These are phyloP conservation scores for Verticillium nonalfalfae DNA, from an alignment of 2,329 filamentous ascomycete genomes.

Conservation along the genomic window DNA sequence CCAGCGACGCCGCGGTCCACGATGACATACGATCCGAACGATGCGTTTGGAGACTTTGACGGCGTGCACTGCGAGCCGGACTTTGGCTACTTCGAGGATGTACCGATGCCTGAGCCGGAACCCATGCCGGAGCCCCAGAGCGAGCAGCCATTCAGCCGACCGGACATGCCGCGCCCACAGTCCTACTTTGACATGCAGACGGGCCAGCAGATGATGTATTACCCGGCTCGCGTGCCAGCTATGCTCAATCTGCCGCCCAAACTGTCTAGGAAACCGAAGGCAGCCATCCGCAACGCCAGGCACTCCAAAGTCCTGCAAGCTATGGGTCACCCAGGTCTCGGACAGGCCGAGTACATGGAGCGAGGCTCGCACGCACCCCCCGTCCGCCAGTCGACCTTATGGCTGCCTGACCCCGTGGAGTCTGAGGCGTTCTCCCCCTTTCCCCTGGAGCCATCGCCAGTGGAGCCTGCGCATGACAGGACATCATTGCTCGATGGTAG, in stretches of 20 bases:
- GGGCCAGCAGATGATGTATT: slow-evolving; percentile 82
- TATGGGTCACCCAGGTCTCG: slow-evolving; percentile 29
- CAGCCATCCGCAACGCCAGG: slow-evolving; percentile 59
- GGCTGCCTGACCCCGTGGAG: slow-evolving; percentile 41
- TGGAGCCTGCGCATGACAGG: slow-evolving; percentile 8
- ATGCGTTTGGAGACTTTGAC: slow-evolving; percentile 75
- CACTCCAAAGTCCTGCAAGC: slow-evolving; percentile 66
- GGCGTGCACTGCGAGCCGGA: slow-evolving; percentile 67
- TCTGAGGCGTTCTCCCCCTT: slow-evolving; percentile 21
- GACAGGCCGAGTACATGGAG: slow-evolving; percentile 15
- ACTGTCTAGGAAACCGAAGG: slow-evolving; percentile 67
- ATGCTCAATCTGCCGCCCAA: slow-evolving; percentile 91
- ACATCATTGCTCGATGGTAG: not conserved
- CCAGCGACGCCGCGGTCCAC: slow-evolving; percentile 17
- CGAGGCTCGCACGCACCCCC: slow-evolving; percentile 13
- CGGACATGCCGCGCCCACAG: slow-evolving; percentile 34
- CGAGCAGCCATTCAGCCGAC: slow-evolving; percentile 4
- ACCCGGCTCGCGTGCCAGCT: slow-evolving; percentile 87
- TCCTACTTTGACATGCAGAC: slow-evolving; percentile 59
- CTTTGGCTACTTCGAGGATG: slow-evolving; percentile 14
- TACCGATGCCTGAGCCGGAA: slow-evolving; percentile 13
- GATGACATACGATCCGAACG: slow-evolving; percentile 47
- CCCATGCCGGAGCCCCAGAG: slow-evolving; percentile 10
- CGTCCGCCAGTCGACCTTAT: slow-evolving; percentile 28
- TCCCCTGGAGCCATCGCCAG: slow-evolving; percentile 4